These are phyloP conservation scores for Phytophthora quininea DNA, from an alignment of 352 stramenopile species.

Conservation along the genomic window DNA sequence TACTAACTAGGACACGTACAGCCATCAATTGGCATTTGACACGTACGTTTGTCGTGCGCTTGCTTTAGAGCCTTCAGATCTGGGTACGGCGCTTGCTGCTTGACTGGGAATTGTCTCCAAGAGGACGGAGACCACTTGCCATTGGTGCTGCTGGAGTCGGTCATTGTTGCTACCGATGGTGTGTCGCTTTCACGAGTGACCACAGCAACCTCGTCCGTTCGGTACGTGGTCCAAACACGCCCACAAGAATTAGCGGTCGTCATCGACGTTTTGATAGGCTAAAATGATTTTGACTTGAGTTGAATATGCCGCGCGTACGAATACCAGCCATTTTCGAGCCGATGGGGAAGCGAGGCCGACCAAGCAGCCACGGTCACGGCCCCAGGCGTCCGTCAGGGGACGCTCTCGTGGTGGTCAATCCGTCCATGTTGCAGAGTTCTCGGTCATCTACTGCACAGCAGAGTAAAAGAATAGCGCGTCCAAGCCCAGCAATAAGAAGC, in stretches of 20 bases:
- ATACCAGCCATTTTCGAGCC: conserved; percentile 7
- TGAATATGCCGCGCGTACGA: background rate
- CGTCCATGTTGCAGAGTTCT: conserved; percentile 30
- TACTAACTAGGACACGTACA: background rate
- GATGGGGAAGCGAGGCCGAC: conserved; percentile 36
- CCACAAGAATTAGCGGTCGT: background rate
- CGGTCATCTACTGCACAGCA: background rate
- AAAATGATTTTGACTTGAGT: background rate
- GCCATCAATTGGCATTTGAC: too few species aligned
- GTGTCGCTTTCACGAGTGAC: conserved; percentile 25
- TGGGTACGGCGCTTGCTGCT: conserved; percentile 84
- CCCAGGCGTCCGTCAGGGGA: conserved; percentile 14
- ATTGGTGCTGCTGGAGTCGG: conserved; percentile 1
- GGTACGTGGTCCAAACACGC: background rate
- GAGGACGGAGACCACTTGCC: conserved; percentile 67
- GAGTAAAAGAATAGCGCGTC: conserved; percentile 19
- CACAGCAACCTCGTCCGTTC: conserved; percentile 4
- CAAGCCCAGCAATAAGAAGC: conserved; percentile 13
- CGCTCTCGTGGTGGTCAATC: conserved; percentile 60
- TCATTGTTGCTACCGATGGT: background rate
- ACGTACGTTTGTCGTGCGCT: conserved; percentile 75
- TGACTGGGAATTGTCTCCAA: conserved; percentile 78
- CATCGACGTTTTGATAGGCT: background rate
- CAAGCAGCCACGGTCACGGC: conserved; percentile 5
- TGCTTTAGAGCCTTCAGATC: conserved; percentile 72